A percentile compares a stretch with the other conserved stretches of the same genome.
These are phyloP conservation scores for Cyberlindnera xishuangbannaensis DNA, from an alignment of 805 yeast genomes.

Conservation along the genomic window DNA sequence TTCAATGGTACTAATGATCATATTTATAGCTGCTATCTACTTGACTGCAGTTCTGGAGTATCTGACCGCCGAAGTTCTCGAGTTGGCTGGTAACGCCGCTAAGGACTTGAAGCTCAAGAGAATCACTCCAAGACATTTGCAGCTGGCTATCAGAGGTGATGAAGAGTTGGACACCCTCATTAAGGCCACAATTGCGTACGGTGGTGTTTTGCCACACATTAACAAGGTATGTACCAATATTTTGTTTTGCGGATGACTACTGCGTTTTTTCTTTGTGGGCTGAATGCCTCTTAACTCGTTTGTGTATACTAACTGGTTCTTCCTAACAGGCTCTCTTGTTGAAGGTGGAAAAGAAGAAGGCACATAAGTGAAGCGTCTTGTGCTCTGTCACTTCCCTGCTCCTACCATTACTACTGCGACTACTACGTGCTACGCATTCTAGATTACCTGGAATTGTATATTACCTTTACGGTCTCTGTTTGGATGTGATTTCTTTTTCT, in stretches of 20 bases:
- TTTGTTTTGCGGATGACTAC: background rate
- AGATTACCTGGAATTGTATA: too few relatives aligned
- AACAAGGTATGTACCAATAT: slow-evolving; percentile 20
- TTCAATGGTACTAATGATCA: background rate
- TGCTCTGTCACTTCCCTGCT: too few relatives aligned
- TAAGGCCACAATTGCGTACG: slow-evolving; percentile 93
- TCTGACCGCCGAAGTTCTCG: slow-evolving; percentile 93
- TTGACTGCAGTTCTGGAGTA: slow-evolving; percentile 94
- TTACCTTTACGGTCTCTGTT: too few relatives aligned
- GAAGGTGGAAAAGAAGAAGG: slow-evolving; percentile 25
- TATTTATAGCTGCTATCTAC: slow-evolving; percentile 69
- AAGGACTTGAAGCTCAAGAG: slow-evolving; percentile 93
- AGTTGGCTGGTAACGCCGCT: slow-evolving; percentile 98
- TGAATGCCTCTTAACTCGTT: too few relatives aligned
- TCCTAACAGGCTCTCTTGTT: slow-evolving; percentile 22
- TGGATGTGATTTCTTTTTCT: too few relatives aligned
- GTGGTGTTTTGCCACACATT: slow-evolving; percentile 85
- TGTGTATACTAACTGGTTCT: slow-evolving; percentile 11
- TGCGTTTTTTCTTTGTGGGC: too few relatives aligned
- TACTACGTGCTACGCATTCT: too few relatives aligned
- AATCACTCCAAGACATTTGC: slow-evolving; percentile 96
- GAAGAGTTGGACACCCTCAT: slow-evolving; percentile 93
- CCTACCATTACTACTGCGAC: too few relatives aligned
- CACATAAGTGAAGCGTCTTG: slow-evolving; percentile 8
- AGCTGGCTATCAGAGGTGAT: slow-evolving; percentile 96